Evolutionary conservation across 2,329 filamentous ascomycete genomes (phyloP).

Genomic region (Madurella mycetomatis): DNA sequence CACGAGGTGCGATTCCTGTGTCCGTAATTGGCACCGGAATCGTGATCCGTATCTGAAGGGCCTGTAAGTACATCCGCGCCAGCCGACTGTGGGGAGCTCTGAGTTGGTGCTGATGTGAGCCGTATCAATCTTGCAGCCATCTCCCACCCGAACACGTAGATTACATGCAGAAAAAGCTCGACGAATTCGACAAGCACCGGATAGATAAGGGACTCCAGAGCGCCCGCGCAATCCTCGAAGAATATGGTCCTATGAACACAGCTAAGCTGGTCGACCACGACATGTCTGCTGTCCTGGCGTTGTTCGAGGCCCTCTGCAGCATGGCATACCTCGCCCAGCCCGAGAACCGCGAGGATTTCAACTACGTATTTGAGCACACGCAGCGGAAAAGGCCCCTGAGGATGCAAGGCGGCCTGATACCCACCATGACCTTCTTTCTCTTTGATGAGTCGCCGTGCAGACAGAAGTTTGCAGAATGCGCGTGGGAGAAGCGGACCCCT

Average conservation of each 20-base stretch:
- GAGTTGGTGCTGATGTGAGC: neutral
- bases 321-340: conserved; percentile 65
- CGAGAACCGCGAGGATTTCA: conserved; percentile 58
- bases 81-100: too few species aligned
- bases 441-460: conserved; percentile 67
- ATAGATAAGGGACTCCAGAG: conserved; percentile 41
- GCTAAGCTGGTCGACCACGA: conserved; percentile 44
- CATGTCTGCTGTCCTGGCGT: conserved; percentile 64
- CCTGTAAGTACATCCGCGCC: conserved; percentile 51
- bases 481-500: conserved; percentile 63
- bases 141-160: conserved; percentile 39
- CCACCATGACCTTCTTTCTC: conserved; percentile 79
- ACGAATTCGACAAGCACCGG: conserved; percentile 34
- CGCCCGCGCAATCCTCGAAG: conserved; percentile 45
- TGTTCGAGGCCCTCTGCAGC: conserved; percentile 87
- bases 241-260: conserved; percentile 44
- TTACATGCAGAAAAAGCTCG: conserved; percentile 38
- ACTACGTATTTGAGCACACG: conserved; percentile 76
- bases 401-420: conserved; percentile 66
- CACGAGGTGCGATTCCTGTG: conserved; percentile 63
- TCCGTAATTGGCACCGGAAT: conserved; percentile 68
- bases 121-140: conserved; percentile 21
- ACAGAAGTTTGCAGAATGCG: conserved; percentile 61
- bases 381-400: conserved; percentile 76
- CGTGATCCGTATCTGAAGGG: conserved; percentile 59